Evolutionary conservation across 2,329 filamentous ascomycete genomes (phyloP), one percentile per base, ranked within the genome.

Genomic region (Waltergamsia citrina): DNA sequence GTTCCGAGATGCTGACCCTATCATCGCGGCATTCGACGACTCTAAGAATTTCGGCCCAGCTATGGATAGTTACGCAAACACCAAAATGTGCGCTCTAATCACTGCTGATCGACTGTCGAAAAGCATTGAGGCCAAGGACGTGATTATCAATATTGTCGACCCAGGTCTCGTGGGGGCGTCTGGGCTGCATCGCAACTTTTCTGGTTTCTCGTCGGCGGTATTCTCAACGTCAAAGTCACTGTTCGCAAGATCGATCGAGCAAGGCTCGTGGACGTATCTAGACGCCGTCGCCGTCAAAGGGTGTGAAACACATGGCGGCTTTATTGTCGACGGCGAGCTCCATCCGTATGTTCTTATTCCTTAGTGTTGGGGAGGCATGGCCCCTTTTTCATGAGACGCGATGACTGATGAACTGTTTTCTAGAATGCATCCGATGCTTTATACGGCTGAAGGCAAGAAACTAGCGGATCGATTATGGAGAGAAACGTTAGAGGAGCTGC

Each of bases 251-350:
- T 51, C 42, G 4, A 22, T 54, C 10, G 46, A 51, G 6, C 54
- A 57, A 6, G 69, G 62, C 5, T 67, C 65, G 2, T 61, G 57
- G 29, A 63, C 58, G 0, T 70, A 65, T 42, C 36, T 71, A 1
- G 62, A 74, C 43, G 67, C 67, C 1, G 51, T 0, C 51, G 63
- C 1, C 50, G 53, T 0, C 59, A 71, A 34, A 68, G 68, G n/a
- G n/a, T n/a, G n/a, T 0, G 65, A 71, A 43, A 64, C 63, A 0
- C 69, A 74, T 43, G 68, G 67, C 0, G 64, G 60, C 29, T 71
- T 65, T 38, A 26, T 71, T 1, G 66, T 63, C 54, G 60, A 62
- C 31, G 70, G 64, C 56, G 47, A 61, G 7, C 58, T 69, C 14
- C 37, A 41, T 6, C 59, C 63, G 59, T 68, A 49, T 59, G 64